phyloP scores from a whole-genome alignment of 2,329 filamentous ascomycete species.

The Fusarium tjaetaba region DNA sequence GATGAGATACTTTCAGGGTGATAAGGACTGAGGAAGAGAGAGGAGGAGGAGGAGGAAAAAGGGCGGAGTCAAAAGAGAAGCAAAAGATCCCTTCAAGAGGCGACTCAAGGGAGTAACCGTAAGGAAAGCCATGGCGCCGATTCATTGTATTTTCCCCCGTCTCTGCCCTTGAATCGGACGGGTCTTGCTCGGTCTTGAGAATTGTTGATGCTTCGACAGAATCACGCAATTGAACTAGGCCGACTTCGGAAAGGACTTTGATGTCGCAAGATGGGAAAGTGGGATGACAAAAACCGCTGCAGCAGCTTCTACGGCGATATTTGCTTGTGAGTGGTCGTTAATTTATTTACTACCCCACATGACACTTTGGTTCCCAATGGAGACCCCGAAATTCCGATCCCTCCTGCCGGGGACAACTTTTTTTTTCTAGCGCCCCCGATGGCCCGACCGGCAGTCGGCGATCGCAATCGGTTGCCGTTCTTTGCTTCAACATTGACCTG shows the following conservation, averaged over 20 bases:
- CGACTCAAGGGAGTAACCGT: slow-evolving; percentile 40
- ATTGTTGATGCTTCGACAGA: slow-evolving; percentile 51
- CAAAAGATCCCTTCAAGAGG: slow-evolving; percentile 32
- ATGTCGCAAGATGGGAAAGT: slow-evolving; percentile 36
- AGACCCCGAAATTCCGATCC: slow-evolving; percentile 42
- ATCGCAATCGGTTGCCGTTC: slow-evolving; percentile 35
- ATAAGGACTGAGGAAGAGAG: slow-evolving; percentile 5
- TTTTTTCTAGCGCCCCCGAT: slow-evolving; percentile 35
- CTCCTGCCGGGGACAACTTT: slow-evolving; percentile 8
- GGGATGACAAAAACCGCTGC: slow-evolving; percentile 19
- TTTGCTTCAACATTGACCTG: background rate
- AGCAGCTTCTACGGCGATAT: fast-evolving
- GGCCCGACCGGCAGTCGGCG: slow-evolving; percentile 42
- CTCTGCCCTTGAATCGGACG: slow-evolving; percentile 26
- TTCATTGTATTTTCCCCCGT: slow-evolving; percentile 18
- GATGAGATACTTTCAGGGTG: slow-evolving; percentile 37
- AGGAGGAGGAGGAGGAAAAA: slow-evolving; percentile 1
- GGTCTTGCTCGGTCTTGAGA: slow-evolving; percentile 41
- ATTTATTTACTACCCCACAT: slow-evolving; percentile 30
- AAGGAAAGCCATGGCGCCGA: slow-evolving; percentile 31
- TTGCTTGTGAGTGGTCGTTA: background rate
- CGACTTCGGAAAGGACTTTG: slow-evolving; percentile 45
- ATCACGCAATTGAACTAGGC: slow-evolving; percentile 54
- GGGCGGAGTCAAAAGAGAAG: slow-evolving; percentile 17
- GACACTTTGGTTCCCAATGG: slow-evolving; percentile 26